phyloP scores from a whole-genome alignment of 148 eudicot genomes.

The Cornus kousa region DNA sequence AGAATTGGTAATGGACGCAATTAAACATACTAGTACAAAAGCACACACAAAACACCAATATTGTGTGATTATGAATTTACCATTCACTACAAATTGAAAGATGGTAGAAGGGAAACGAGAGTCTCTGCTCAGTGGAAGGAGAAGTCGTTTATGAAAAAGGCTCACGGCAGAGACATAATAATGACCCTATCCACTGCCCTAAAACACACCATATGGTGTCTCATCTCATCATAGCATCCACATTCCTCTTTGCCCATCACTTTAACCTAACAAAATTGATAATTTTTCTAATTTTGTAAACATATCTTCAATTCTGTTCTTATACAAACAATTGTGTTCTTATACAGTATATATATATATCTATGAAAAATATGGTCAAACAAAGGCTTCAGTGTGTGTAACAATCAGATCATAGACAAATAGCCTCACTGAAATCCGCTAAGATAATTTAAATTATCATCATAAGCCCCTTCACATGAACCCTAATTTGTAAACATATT shows the following conservation, averaged over 20 bases:
- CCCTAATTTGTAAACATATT: neutral
- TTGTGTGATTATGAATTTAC: no score
- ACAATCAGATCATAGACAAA: constrained; percentile 82
- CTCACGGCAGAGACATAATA: constrained; percentile 65
- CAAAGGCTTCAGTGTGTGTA: constrained; percentile 83
- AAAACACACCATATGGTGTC: constrained; percentile 38
- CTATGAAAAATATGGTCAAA: neutral
- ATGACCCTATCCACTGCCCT: constrained; percentile 64
- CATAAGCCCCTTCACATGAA: constrained; percentile 34
- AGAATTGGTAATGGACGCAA: constrained; percentile 74
- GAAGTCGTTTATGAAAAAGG: constrained; percentile 59
- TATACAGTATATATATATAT: no score
- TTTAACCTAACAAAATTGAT: no score
- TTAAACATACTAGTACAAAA: neutral
- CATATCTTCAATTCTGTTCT: no score
- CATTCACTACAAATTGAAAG: no score
- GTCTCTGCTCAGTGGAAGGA: constrained; percentile 80
- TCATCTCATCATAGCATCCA: constrained; percentile 53
- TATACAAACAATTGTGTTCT: no score
- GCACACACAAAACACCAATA: no score
- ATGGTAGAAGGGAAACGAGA: neutral
- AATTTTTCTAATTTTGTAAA: no score
- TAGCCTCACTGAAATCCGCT: constrained; percentile 94
- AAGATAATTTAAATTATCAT: constrained; percentile 58
- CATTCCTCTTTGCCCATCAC: neutral